Conservation (phyloP, 805 yeast genomes). For the Phaffomyces opuntiae region DNA sequence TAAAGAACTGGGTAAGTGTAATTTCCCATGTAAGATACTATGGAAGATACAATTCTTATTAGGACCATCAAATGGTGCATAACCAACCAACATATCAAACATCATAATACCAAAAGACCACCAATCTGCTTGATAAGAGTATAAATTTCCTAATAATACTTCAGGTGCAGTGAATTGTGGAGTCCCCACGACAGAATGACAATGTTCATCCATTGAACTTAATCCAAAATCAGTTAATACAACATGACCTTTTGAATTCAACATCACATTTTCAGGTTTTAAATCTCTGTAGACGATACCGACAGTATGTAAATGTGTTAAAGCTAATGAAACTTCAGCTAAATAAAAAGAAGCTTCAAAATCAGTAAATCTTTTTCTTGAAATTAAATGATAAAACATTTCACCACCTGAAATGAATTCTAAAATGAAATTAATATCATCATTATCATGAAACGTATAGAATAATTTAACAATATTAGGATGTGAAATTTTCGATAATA, state of each 20-base stretch:
- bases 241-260: constrained; percentile 72
- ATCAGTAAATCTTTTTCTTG: constrained; percentile 40
- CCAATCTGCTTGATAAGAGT: constrained; percentile 82
- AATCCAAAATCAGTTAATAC: constrained; percentile 84
- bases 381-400: constrained; percentile 41
- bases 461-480: constrained; percentile 77
- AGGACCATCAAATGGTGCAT: constrained; percentile 79
- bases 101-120: constrained; percentile 84
- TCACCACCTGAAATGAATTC: constrained; percentile 92
- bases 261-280: constrained; percentile 83
- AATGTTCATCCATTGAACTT: constrained; percentile 33
- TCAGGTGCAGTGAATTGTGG: constrained; percentile 73
- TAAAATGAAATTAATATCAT: constrained; percentile 64
- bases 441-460: constrained; percentile 76
- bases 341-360: constrained; percentile 67
- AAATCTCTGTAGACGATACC: constrained; percentile 86
- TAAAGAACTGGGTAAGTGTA: constrained; percentile 60
- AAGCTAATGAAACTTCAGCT: constrained; percentile 75
- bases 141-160: constrained; percentile 69
- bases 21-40: constrained; percentile 57
- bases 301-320: constrained; percentile 65
- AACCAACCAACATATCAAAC: constrained; percentile 72
- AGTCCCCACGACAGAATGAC: constrained; percentile 36
- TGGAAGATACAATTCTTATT: constrained; percentile 62
- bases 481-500: constrained; percentile 63